Conservation (phyloP, 2,329 filamentous ascomycete species). For the Claviceps digitariae region DNA sequence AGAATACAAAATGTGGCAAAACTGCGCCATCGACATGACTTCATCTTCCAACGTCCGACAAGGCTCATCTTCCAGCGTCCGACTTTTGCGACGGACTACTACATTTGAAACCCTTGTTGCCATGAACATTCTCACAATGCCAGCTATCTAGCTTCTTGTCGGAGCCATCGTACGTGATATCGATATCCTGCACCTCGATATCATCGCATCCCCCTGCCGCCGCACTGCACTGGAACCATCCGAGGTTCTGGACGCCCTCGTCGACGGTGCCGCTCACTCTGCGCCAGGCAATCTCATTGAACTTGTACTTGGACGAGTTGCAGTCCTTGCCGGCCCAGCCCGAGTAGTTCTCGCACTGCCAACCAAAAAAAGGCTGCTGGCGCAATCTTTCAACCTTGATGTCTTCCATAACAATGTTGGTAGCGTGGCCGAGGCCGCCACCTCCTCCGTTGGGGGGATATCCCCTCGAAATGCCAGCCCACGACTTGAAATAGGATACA, state of each 20-base stretch:
- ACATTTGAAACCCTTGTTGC: constrained; percentile 13
- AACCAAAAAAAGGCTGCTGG: constrained; percentile 19
- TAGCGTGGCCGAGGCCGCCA: constrained; percentile 33
- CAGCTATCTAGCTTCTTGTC: constrained; percentile 11
- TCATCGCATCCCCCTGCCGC: constrained; percentile 19
- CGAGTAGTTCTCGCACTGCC: constrained; percentile 23
- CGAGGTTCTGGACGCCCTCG: constrained; percentile 12
- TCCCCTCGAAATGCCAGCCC: constrained; percentile 36
- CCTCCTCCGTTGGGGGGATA: constrained; percentile 45
- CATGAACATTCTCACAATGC: constrained; percentile 16
- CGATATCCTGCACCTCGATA: constrained; percentile 14
- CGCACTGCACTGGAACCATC: constrained; percentile 19
- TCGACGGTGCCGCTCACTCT: constrained; percentile 16
- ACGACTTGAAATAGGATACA: constrained; percentile 43
- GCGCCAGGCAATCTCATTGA: constrained; percentile 16
- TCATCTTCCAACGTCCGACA: too few relatives aligned
- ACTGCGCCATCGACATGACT: too few relatives aligned
- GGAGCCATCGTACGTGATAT: constrained; percentile 9
- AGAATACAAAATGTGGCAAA: too few relatives aligned
- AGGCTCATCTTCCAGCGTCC: too few relatives aligned
- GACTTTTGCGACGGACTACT: constrained; percentile 1
- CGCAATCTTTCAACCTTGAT: constrained; percentile 15
- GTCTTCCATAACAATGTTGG: constrained; percentile 19
- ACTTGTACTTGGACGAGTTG: constrained; percentile 19
- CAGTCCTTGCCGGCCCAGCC: constrained; percentile 21